phyloP scores from a whole-genome alignment of 768 basidiomycete genomes.

The Suillus variegatus region DNA sequence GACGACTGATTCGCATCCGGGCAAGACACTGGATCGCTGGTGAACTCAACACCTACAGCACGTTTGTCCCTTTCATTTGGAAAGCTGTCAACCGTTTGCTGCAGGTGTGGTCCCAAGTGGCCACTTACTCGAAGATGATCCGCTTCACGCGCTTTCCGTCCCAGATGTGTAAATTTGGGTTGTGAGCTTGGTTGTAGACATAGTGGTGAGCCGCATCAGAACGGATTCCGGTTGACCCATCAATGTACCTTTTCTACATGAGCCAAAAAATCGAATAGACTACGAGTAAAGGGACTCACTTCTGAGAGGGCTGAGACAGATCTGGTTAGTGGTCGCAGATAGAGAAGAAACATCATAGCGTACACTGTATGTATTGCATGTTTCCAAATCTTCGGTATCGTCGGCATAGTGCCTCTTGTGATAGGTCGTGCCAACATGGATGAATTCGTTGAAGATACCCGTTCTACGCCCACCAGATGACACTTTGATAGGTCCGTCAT shows the following conservation, averaged over 20 bases:
- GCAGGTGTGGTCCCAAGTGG: background rate
- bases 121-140: background rate
- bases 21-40: slow-evolving; percentile 30
- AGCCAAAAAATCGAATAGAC: background rate
- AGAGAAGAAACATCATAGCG: background rate
- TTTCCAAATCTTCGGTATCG: background rate
- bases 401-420: background rate
- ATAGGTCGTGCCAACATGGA: background rate
- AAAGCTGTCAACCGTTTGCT: background rate
- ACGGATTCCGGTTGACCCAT: slow-evolving; percentile 49
- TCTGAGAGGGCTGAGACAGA: slow-evolving; percentile 38
- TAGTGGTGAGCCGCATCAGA: slow-evolving; percentile 46
- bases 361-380: background rate
- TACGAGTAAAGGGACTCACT: slow-evolving; percentile 34
- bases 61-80: background rate
- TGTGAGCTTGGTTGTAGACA: background rate
- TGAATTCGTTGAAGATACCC: background rate
- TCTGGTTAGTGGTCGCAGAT: background rate
- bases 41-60: slow-evolving; percentile 45
- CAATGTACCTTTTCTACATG: slow-evolving; percentile 48
- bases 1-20: slow-evolving; percentile 24
- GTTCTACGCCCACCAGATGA: background rate
- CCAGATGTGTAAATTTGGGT: background rate
- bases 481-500: background rate
- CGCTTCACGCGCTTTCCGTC: background rate